Base-by-base conservation (phyloP, 2,329 filamentous ascomycete species). In the Alternaria sp. region DNA sequence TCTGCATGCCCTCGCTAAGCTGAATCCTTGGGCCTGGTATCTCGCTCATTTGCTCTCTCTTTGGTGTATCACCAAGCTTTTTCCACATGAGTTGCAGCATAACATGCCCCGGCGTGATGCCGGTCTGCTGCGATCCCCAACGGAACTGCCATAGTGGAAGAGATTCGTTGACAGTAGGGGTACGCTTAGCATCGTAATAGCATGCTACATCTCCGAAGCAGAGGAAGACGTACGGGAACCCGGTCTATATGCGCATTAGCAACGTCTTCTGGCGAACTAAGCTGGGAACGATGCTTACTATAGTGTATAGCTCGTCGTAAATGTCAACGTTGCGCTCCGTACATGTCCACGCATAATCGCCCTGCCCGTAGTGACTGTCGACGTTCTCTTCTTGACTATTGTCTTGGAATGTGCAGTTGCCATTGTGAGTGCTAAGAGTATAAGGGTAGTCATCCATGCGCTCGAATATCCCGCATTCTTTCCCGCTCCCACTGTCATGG, bases 401-500 rank as follows among this genome's bases (percentile, higher is more conserved):
- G 45, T 79, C 74, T 30, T 66, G 64, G 58, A 77, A 79, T 0
- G 76, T 77, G 57, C 77, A 79, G 64, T 78, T 78, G 9, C 77
- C 77, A 1, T 51, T 23, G 5, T 54, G 61, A 21, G 62, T 74
- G 3, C 74, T 76, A 1, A 79, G 65, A 0, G 75, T 74, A 30
- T 74, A 77, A 1, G 77, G 77, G 43, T 72, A 78, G 2, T 59
- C 59, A 8, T 57, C 50, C 3, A 62, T 40, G 3, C 70, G 65
- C 8, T 69, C 49, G 57, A 78, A 79, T 1, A 62, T 63, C 15
- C 70, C 77, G 57, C 77, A 79, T 26, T 57, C 52, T n/a, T 55
- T 45, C 13, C 15, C 40, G 1, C 59, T 49, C 19, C 30, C 43
- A 1, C 59, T 52, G 6, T 65, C 47, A 1, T 57, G 36, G 23